Base-by-base conservation (phyloP, 352 stramenopile species). In the Phytophthora pseudosyringae region DNA sequence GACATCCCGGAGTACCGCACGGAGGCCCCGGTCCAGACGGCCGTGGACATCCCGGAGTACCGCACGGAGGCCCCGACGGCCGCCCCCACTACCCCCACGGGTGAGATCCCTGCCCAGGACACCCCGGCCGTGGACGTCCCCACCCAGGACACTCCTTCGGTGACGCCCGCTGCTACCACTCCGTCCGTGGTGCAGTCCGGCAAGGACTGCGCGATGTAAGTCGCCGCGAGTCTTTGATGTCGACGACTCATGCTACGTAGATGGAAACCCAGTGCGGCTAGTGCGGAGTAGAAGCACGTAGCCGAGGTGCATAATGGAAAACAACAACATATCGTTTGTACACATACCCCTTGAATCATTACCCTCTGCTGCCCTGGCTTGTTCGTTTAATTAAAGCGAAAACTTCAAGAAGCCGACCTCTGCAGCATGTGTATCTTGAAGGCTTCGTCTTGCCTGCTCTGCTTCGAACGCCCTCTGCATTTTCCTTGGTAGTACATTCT, bases 201-300 rank as follows among this genome's bases (percentile, higher is more conserved):
- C 39, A 73, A 69, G 64, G 64, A 69, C 52, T 73, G 64, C 33
- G 64, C 58, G 0, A 73, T 73, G 52, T 73, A 73, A 73, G 40
- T 53, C 36, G 5, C 43, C 39, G 29, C 13, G 29, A 9, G 28
- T 69, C 39, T 41, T 62, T 67, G 45, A 49, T 64, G 60, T 60
- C 66, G 46, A 69, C 40, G 49, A 59, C 49, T 54, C 48, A 12
- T 21, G 45, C 36, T 55, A 50, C 58, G 31, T 60, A 16, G 45
- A 26, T 53, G 29, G 21, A 44, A 59, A 65, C 31, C 46, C 43
- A 11, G 36, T 39, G 59, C 46, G 10, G 35, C 38, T 49, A 47
- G 53, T 65, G 45, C 61, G 15, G 50, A 18, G 46, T 59, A 44
- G 39, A 64, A 65, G 33, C 50, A 50, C 25, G 48, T 61, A 69